Evolutionary conservation across 768 basidiomycete species (phyloP), one percentile per base, ranked within the genome.

Genomic region (Boletus rufocinnamomeus): DNA sequence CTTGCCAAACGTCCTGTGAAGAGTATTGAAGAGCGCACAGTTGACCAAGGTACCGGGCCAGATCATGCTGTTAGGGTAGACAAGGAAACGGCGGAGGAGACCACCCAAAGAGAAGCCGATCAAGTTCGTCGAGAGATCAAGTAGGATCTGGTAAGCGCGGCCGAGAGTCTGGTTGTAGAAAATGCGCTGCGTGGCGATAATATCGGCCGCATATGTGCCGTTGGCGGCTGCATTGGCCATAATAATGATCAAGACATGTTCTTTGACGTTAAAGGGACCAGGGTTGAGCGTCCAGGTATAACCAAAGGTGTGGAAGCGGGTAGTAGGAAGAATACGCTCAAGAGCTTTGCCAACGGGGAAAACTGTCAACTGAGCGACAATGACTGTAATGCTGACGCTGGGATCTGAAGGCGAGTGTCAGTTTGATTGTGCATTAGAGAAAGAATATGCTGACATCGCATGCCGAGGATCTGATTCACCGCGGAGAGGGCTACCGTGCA

Each of bases 251-350:
- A 84, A 86, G 59, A 90, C 85, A 66, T 95, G 93, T 69, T 95
- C 93, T 79, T 95, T 95, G 80, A 95, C 86, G 61, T 84, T 87
- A 79, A 95, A 95, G 3, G 89, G 91, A 0, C 93, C 93, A 0
- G 86, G 86, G 63, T 88, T 92, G 50, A 92, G 72, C 11, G 88
- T 82, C 86, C 89, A 89, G 23, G 80, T 77, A 74, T 84, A 86
- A 38, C 89, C 87, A 60, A 89, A 87, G 21, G 83, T 86, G 52
- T 77, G 83, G 80, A 89, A 83, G 56, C 76, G 82, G 23, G 75
- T 83, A 6, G 74, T 82, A 3, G 91, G 92, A 28, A 93, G 83
- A 55, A 84, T 68, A 50, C 75, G 82, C 58, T 86, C 91, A 23
- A 93, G 75, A 47, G 77, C 76, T 68, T 85, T 90, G 50, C 93